Evolutionary conservation across 2,329 filamentous ascomycete species (phyloP).

Genomic region (Penicillium corylophilum): DNA sequence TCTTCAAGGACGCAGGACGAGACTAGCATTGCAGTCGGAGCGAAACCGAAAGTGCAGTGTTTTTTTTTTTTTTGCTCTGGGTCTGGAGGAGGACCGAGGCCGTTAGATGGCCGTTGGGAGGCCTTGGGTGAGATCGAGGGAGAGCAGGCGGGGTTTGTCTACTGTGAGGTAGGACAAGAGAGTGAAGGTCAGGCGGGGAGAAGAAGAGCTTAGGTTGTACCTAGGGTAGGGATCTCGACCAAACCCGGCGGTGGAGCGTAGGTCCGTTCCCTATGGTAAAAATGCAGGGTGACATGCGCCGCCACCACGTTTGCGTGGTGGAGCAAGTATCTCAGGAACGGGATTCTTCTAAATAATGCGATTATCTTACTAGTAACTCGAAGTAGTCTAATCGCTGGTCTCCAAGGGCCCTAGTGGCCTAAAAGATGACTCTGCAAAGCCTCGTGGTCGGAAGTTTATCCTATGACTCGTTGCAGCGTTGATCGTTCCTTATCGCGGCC

Average conservation of each 20-base stretch:
- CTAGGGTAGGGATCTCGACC: slow-evolving; percentile 7
- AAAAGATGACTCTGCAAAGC: not conserved
- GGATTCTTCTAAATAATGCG: not conserved
- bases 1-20: slow-evolving; percentile 21
- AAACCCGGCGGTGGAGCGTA: slow-evolving; percentile 16
- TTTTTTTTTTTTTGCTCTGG: not conserved
- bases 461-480: slow-evolving; percentile 11
- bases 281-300: slow-evolving; percentile 16
- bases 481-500: slow-evolving; percentile 14
- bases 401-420: too few relatives aligned
- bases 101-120: slow-evolving; percentile 10
- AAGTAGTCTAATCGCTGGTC: too few relatives aligned
- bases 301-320: slow-evolving; percentile 9
- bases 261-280: not conserved
- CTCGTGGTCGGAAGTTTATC: not conserved
- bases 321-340: slow-evolving; percentile 9
- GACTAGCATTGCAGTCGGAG: slow-evolving; percentile 27
- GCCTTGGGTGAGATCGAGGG: not conserved
- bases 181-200: not conserved
- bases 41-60: slow-evolving; percentile 9
- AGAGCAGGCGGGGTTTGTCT: not conserved
- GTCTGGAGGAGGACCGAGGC: slow-evolving; percentile 8
- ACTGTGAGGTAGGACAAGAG: not conserved
- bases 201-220: slow-evolving; percentile 2
- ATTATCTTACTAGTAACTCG: not conserved